Base-by-base conservation (phyloP, 208 protist genomes). In the Leishmania guyanensis region DNA sequence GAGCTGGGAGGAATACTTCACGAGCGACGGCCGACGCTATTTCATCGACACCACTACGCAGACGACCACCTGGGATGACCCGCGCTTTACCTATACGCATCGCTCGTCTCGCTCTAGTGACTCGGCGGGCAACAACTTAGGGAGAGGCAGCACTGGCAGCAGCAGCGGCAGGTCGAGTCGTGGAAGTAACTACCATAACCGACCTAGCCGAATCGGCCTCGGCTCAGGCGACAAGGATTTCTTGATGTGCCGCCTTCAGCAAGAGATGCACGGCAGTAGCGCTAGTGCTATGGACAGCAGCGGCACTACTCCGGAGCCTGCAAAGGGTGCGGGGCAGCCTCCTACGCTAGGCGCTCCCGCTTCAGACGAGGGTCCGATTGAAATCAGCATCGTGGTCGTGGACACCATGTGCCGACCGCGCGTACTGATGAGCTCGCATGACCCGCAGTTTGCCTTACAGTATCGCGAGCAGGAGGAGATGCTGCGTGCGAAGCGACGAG, bases 1-100 rank as follows among this genome's bases (percentile, higher is more conserved):
- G 1, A 85, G 88, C 56, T 97, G 94, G 92, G 90, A 95, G 82
- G 92, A 95, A 83, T 81, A 87, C 81, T 91, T 93, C 83, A 97
- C 92, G 43, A 85, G 93, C 54, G 93, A 96, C 65, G 94, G 92
- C 26, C 84, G 89, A 12, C 82, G 87, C 46, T 96, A 94, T 82
- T 96, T 89, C 83, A 89, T 91, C 65, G 91, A 97, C 78, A 92
- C 88, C 48, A 80, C 76, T 39, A 90, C 81, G 9, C 84, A 93
- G 77, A 86, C 82, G 17, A 94, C 89, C 50, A 92, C 87, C 39
- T 96, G 89, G 91, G 81, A 89, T 2, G 90, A 97, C 80, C 91
- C 92, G 16, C 90, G 92, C 22, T 56, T 91, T 39, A 80, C 74
- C 17, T 79, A 79, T 39, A 50, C 75, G 54, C 80, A 70, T 48